phyloP scores from a whole-genome alignment of 768 basidiomycete species.

The Mycena venus region DNA sequence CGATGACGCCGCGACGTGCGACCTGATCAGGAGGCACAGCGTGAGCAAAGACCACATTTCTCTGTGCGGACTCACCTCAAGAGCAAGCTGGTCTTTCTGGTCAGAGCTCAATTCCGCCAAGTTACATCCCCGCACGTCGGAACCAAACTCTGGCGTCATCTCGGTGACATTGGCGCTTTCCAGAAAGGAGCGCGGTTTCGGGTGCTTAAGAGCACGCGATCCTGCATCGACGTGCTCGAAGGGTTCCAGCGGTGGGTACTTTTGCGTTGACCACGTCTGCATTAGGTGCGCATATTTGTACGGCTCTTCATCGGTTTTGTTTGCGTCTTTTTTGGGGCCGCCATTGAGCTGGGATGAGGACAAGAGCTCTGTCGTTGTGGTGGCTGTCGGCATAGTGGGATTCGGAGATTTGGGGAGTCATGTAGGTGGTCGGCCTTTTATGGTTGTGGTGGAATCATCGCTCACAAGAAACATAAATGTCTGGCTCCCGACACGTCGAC shows the following conservation, averaged over 20 bases:
- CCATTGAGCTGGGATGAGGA: conserved; percentile 2
- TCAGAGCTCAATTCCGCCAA: conserved; percentile 70
- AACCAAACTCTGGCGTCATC: conserved; percentile 81
- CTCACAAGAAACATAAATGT: no score
- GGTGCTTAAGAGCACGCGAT: conserved; percentile 71
- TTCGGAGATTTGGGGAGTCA: no score
- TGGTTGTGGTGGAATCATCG: no score
- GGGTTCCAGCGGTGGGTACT: conserved; percentile 77
- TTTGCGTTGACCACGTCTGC: conserved; percentile 72
- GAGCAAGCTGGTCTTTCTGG: conserved; percentile 78
- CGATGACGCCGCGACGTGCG: conserved; percentile 76
- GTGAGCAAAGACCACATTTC: no score
- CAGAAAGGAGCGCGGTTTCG: conserved; percentile 79
- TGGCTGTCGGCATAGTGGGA: no score
- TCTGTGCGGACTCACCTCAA: conserved; percentile 70
- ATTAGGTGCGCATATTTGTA: conserved; percentile 82
- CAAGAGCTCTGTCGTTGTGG: no score
- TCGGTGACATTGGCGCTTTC: conserved; percentile 69
- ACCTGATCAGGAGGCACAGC: no score
- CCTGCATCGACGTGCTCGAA: conserved; percentile 88
- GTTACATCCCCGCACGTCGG: conserved; percentile 79
- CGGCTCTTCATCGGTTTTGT: conserved; percentile 22
- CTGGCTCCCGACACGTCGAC: no score
- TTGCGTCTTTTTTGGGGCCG: conserved; percentile 2
- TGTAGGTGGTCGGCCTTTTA: no score